phyloP scores from a whole-genome alignment of 148 eudicot species.

The Vaccinium myrtillus region DNA sequence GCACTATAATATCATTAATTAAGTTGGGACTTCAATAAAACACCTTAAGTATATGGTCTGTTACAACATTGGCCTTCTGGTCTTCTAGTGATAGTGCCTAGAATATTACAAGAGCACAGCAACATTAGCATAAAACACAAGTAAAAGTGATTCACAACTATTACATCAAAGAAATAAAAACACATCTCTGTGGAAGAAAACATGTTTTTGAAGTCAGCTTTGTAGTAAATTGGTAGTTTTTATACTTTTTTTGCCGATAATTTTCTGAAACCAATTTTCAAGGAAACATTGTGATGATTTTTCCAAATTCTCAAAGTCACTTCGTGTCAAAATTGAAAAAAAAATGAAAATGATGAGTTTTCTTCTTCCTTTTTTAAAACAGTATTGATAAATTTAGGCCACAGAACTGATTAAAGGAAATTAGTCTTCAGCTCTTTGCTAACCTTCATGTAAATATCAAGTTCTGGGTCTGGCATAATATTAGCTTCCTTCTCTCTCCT shows the following conservation, averaged over 20 bases:
- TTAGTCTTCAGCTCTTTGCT: not conserved
- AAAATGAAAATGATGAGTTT: not conserved
- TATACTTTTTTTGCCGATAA: too few species aligned
- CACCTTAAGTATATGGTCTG: conserved; percentile 22
- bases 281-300: not conserved
- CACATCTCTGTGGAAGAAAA: too few species aligned
- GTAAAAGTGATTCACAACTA: not conserved
- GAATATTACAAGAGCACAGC: not conserved
- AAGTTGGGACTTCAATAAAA: not conserved
- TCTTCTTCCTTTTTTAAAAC: not conserved
- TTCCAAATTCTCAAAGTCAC: not conserved
- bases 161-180: not conserved
- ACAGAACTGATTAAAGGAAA: not conserved
- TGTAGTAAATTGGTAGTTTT: too few species aligned
- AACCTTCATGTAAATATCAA: conserved; percentile 68
- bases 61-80: conserved; percentile 12
- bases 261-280: not conserved
- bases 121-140: not conserved
- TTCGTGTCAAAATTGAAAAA: not conserved
- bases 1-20: not conserved
- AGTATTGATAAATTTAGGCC: not conserved
- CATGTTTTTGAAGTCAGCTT: too few species aligned
- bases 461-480: conserved; percentile 64
- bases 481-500: conserved; percentile 66
- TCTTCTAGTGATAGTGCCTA: conserved; percentile 20